Percentiles rank a stretch among this genome's conserved stretches.
These are phyloP conservation scores for Xylaria sp. DNA, from an alignment of 2,329 filamentous ascomycete genomes.

Conservation along the genomic window DNA sequence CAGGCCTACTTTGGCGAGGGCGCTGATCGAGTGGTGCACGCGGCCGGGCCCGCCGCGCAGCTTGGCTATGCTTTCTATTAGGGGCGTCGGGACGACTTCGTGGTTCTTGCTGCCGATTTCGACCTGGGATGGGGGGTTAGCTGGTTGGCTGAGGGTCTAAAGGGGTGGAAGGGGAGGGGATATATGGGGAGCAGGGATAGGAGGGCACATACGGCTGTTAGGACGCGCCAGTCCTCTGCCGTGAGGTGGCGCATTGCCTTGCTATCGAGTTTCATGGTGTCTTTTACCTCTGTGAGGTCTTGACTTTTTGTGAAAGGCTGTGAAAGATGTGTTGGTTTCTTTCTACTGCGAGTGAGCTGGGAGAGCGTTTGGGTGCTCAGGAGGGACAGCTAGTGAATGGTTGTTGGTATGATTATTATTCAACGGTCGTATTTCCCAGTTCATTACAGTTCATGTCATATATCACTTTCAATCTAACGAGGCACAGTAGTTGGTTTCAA, in stretches of 20 bases:
- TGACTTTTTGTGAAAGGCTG: background rate
- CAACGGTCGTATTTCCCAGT: background rate
- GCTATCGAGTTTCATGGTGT: constrained; percentile 90
- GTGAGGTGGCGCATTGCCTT: constrained; percentile 93
- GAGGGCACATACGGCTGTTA: constrained; percentile 77
- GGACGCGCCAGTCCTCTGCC: constrained; percentile 92
- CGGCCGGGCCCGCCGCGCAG: constrained; percentile 81
- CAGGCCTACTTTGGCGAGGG: constrained; percentile 88
- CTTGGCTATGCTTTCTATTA: constrained; percentile 86
- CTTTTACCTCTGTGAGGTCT: background rate
- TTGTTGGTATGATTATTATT: background rate
- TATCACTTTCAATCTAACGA: background rate
- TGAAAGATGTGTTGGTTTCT: background rate
- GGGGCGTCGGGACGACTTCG: constrained; percentile 90
- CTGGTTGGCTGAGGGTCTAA: constrained; percentile 41
- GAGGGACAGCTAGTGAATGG: background rate
- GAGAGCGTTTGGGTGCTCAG: background rate
- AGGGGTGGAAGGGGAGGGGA: no score
- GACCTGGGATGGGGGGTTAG: constrained; percentile 67
- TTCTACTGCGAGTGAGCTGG: background rate
- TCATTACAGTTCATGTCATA: background rate
- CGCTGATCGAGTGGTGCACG: constrained; percentile 88
- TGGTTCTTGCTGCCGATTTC: constrained; percentile 96
- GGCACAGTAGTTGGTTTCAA: background rate
- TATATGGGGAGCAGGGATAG: background rate